These are phyloP conservation scores for Beauveria caledonica DNA, from an alignment of 2,329 filamentous ascomycete genomes.

Conservation along the genomic window DNA sequence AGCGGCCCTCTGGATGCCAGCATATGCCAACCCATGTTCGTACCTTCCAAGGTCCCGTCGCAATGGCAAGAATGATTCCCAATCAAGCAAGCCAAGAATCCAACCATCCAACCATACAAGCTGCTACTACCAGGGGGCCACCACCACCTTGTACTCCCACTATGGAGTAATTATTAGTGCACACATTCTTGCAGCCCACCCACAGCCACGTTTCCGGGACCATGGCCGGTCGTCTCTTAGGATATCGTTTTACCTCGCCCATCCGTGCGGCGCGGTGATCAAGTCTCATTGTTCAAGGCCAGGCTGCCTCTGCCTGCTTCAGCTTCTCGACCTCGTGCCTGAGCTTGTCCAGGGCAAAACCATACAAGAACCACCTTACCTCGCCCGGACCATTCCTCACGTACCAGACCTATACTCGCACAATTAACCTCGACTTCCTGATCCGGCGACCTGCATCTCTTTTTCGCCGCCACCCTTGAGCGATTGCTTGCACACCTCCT, in stretches of 20 bases:
- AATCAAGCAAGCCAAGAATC: background rate
- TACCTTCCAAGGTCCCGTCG: background rate
- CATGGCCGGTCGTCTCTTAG: slow-evolving; percentile 1
- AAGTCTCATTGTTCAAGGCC: background rate
- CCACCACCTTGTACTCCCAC: background rate
- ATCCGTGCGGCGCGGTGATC: background rate
- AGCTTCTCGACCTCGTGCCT: background rate
- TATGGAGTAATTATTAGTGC: too few species aligned
- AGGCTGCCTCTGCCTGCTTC: background rate
- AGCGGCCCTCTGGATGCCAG: background rate
- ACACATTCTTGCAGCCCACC: background rate
- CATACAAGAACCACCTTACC: slow-evolving; percentile 1
- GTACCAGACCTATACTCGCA: background rate
- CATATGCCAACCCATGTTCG: background rate
- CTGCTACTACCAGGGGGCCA: background rate
- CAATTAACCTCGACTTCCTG: slow-evolving; percentile 4
- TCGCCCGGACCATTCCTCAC: background rate
- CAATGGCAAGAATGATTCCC: background rate
- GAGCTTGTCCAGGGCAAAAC: background rate
- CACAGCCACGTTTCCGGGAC: slow-evolving; percentile 11
- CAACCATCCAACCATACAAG: background rate
- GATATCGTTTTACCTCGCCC: slow-evolving; percentile 6
- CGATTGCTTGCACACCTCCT: background rate
- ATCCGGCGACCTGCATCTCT: slow-evolving; percentile 2
- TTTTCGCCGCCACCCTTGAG: background rate